Conservation (phyloP, 352 stramenopile species). For the Phytophthora syringae region DNA sequence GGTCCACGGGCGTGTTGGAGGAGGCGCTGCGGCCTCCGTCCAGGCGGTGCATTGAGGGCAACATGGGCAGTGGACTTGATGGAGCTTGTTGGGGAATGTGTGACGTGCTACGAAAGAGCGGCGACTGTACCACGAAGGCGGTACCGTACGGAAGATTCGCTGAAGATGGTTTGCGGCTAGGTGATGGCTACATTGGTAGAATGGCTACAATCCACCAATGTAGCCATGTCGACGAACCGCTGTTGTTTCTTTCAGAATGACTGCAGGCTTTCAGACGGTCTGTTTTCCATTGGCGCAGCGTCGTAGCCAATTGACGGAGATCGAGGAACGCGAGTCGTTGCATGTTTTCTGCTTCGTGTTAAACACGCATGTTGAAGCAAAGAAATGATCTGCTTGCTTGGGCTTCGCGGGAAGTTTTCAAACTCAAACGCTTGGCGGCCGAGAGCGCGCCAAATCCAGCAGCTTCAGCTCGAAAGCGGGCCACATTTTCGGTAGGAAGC, state of each 20-base stretch:
- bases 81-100: constrained; percentile 6
- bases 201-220: too few relatives aligned
- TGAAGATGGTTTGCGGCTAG: constrained; percentile 15
- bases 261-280: too few relatives aligned
- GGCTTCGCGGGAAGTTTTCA: constrained; percentile 28
- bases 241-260: too few relatives aligned
- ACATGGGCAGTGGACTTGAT: constrained; percentile 25
- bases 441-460: neutral
- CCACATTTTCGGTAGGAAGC: constrained; percentile 12
- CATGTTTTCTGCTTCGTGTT: constrained; percentile 22
- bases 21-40: constrained; percentile 24
- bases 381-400: constrained; percentile 14
- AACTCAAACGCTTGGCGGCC: constrained; percentile 8
- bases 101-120: constrained; percentile 16
- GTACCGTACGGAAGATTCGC: constrained; percentile 21
- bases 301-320: neutral
- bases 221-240: too few relatives aligned
- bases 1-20: constrained; percentile 35
- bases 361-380: constrained; percentile 33
- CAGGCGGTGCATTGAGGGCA: constrained; percentile 50
- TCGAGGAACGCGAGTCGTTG: neutral
- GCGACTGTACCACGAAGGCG: constrained; percentile 2
- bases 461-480: constrained; percentile 14
- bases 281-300: too few relatives aligned
- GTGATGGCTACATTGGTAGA: too few relatives aligned